Percentiles rank a stretch among this genome's conserved stretches.
phyloP scores from a whole-genome alignment of 2,329 filamentous ascomycete species.

The Didymella glomerata region DNA sequence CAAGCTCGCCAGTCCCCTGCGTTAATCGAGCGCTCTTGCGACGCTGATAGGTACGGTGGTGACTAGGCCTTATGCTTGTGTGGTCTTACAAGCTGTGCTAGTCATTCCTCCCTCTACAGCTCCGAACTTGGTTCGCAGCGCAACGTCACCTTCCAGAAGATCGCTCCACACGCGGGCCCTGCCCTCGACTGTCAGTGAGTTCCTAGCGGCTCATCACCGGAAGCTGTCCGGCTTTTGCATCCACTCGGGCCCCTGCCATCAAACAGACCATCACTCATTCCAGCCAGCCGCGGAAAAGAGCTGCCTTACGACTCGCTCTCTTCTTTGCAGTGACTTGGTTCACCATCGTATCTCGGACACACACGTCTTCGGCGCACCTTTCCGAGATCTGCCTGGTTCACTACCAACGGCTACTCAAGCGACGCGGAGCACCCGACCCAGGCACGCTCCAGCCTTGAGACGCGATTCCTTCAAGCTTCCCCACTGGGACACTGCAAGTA shows the following conservation, averaged over 20 bases:
- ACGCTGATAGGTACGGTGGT: constrained; percentile 27
- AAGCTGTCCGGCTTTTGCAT: constrained; percentile 24
- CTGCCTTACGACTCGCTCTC: constrained; percentile 28
- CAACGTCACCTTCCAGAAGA: constrained; percentile 39
- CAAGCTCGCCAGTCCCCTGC: constrained; percentile 29
- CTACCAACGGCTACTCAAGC: not conserved
- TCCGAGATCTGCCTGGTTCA: constrained; percentile 23
- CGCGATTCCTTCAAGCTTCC: constrained; percentile 32
- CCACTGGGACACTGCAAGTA: constrained; percentile 36
- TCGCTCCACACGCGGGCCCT: constrained; percentile 25
- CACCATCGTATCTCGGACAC: constrained; percentile 17
- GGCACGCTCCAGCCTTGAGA: constrained; percentile 34
- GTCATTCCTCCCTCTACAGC: constrained; percentile 24
- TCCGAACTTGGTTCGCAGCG: constrained; percentile 38
- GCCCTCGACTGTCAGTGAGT: constrained; percentile 22
- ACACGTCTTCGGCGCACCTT: constrained; percentile 12
- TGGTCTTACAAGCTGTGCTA: constrained; percentile 37
- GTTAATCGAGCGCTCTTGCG: constrained; percentile 27
- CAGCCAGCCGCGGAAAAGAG: constrained; percentile 31
- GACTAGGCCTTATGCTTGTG: constrained; percentile 13
- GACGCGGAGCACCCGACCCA: constrained; percentile 29
- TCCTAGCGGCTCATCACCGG: constrained; percentile 29
- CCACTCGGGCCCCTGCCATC: constrained; percentile 31
- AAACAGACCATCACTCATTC: constrained; percentile 29
- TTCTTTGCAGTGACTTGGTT: constrained; percentile 14